phyloP scores from a whole-genome alignment of 2,329 filamentous ascomycete genomes.

The Colletotrichum destructivum region DNA sequence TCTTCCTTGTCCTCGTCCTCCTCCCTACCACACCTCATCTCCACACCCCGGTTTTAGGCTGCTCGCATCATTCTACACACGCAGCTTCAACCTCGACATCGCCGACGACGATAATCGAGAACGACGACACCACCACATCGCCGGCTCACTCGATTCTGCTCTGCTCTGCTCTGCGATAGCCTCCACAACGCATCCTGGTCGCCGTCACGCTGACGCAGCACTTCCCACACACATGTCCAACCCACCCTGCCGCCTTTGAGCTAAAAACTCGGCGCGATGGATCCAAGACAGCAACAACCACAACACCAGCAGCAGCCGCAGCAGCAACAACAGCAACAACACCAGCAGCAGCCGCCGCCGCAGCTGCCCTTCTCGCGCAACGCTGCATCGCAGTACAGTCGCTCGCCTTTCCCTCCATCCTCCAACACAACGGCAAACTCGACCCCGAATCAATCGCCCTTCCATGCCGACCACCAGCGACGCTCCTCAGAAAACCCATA shows the following conservation, averaged over 20 bases:
- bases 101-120: constrained; percentile 8
- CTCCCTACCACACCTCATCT: background rate
- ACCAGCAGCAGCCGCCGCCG: constrained; percentile 29
- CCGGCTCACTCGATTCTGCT: constrained; percentile 10
- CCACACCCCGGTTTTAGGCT: constrained; percentile 5
- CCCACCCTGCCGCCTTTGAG: constrained; percentile 47
- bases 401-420: constrained; percentile 47
- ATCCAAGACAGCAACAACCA: constrained; percentile 46
- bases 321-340: too few relatives aligned
- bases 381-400: constrained; percentile 50
- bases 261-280: constrained; percentile 56
- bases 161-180: constrained; percentile 32
- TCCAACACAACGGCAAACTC: constrained; percentile 26
- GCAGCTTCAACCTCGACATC: constrained; percentile 1
- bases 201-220: constrained; percentile 35
- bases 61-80: background rate
- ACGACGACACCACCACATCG: constrained; percentile 20
- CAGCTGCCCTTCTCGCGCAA: constrained; percentile 51
- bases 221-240: constrained; percentile 33
- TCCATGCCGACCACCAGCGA: constrained; percentile 52
- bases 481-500: constrained; percentile 62
- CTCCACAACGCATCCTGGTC: constrained; percentile 18
- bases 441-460: constrained; percentile 43
- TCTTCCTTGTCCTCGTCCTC: constrained; percentile 8
- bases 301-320: too few relatives aligned